These are phyloP conservation scores for Waltergamsia citrina DNA, from an alignment of 2,329 filamentous ascomycete species.

Conservation along the genomic window DNA sequence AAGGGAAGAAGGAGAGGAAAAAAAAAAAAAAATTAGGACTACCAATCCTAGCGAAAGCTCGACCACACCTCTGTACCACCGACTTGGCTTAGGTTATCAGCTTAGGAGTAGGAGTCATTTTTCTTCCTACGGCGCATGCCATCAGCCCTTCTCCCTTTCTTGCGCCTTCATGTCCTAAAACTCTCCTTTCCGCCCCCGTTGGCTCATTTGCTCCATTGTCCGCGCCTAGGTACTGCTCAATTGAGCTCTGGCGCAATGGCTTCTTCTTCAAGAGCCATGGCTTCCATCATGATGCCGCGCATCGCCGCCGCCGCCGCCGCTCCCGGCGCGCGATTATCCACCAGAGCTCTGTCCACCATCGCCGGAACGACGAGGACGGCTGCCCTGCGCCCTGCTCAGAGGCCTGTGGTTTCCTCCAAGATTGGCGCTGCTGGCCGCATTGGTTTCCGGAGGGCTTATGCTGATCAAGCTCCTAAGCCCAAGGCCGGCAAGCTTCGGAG, in stretches of 20 bases:
- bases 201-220: neutral
- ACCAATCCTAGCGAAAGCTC: neutral
- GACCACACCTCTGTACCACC: too few species aligned
- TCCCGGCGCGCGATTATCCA: too few species aligned
- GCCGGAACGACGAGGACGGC: constrained; percentile 12
- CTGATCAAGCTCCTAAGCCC: constrained; percentile 38
- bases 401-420: constrained; percentile 19
- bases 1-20: neutral
- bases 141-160: neutral
- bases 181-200: neutral
- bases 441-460: constrained; percentile 35
- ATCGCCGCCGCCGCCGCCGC: constrained; percentile 7
- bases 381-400: constrained; percentile 10
- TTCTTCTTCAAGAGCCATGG: constrained; percentile 29
- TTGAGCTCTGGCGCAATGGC: constrained; percentile 27
- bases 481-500: constrained; percentile 53
- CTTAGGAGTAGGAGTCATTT: too few species aligned
- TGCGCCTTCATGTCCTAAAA: neutral
- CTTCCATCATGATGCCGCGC: constrained; percentile 4
- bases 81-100: too few species aligned
- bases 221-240: constrained; percentile 1
- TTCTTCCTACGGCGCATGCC: too few species aligned
- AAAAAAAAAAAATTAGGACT: constrained; percentile 1
- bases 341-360: constrained; percentile 20
- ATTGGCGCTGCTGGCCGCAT: constrained; percentile 24